Evolutionary conservation across 768 basidiomycete species (phyloP).

Genomic region (Boletus bicolor): DNA sequence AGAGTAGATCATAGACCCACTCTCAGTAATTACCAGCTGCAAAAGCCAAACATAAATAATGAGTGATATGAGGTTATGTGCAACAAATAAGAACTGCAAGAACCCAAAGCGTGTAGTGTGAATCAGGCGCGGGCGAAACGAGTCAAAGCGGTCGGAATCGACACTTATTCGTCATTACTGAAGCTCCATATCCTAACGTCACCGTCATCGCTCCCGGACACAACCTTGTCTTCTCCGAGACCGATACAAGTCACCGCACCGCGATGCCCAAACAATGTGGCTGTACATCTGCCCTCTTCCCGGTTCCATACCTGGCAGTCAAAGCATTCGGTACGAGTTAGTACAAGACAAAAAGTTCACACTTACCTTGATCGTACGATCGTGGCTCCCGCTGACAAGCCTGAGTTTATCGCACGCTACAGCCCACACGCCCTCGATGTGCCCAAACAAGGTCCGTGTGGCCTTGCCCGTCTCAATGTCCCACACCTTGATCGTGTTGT

Average conservation of each 20-base stretch:
- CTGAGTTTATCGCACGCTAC: conserved; percentile 90
- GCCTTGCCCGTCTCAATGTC: conserved; percentile 84
- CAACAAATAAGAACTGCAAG: neutral
- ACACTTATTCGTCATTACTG: conserved; percentile 30
- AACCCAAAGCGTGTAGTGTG: neutral
- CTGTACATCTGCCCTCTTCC: conserved; percentile 81
- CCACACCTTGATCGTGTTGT: conserved; percentile 97
- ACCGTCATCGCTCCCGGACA: conserved; percentile 94
- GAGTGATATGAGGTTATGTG: conserved; percentile 8
- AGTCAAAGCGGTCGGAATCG: neutral
- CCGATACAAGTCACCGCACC: conserved; percentile 91
- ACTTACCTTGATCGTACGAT: conserved; percentile 92
- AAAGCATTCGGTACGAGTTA: neutral
- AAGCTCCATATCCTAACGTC: conserved; percentile 85
- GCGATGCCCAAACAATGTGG: conserved; percentile 90
- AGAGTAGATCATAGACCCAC: too few relatives aligned
- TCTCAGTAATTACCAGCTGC: neutral
- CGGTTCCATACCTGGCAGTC: conserved; percentile 80
- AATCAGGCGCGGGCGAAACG: neutral
- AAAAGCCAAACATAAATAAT: neutral
- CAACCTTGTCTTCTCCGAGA: conserved; percentile 91
- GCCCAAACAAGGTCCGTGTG: conserved; percentile 85
- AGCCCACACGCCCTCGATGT: conserved; percentile 98
- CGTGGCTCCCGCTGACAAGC: conserved; percentile 90
- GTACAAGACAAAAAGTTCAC: conserved; percentile 2